Evolutionary conservation across 129 eudicot genomes (phyloP).

Genomic region (Saussurea involucrata): DNA sequence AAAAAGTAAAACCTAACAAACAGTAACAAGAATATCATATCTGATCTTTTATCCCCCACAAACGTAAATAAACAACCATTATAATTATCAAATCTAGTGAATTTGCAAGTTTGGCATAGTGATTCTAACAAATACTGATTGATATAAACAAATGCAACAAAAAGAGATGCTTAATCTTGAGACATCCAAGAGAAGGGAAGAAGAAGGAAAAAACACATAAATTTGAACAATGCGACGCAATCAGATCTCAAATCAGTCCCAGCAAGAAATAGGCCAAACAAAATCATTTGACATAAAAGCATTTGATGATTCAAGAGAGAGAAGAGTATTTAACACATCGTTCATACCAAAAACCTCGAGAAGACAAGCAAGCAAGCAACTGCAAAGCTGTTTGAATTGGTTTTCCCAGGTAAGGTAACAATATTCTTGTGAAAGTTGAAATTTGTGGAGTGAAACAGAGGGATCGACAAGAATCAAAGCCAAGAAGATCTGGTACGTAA

Average conservation of each 20-base stretch:
- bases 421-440: not conserved
- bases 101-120: not conserved
- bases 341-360: constrained; percentile 28
- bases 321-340: not conserved
- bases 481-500: constrained; percentile 3
- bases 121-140: not conserved
- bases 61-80: not conserved
- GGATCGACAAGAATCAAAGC: constrained; percentile 16
- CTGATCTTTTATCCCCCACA: not conserved
- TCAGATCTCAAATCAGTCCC: constrained; percentile 50
- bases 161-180: not conserved
- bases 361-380: constrained; percentile 16
- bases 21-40: not conserved
- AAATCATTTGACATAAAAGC: not conserved
- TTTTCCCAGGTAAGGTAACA: constrained; percentile 11
- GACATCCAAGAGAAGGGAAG: not conserved
- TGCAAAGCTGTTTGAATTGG: constrained; percentile 3
- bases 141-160: not conserved
- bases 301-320: not conserved
- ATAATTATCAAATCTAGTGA: constrained; percentile 13
- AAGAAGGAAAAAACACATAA: constrained; percentile 8
- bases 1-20: constrained; percentile 6
- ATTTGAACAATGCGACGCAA: constrained; percentile 47
- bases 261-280: not conserved
- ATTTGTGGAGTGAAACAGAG: constrained; percentile 6